A percentile compares a stretch with the other conserved stretches of the same genome.
These are phyloP conservation scores for Neopestalotiopsis sp. DNA, from an alignment of 2,329 filamentous ascomycete species.

Conservation along the genomic window DNA sequence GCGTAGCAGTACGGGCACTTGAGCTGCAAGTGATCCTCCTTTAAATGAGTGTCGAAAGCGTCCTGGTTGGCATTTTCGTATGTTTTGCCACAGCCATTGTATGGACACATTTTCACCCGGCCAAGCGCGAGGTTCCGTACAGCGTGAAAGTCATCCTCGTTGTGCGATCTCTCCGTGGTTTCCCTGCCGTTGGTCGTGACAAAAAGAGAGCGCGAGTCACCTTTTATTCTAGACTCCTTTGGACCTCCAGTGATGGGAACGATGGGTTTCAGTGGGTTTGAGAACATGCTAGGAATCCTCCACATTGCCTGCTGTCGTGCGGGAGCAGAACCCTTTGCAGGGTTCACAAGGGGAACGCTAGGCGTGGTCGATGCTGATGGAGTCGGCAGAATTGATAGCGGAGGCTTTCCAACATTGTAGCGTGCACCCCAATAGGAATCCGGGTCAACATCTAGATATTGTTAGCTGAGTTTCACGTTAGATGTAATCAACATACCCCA, in stretches of 20 bases:
- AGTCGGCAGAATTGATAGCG: slow-evolving; percentile 13
- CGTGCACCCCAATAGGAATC: slow-evolving; percentile 17
- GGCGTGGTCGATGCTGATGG: neutral
- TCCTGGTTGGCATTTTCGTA: slow-evolving; percentile 36
- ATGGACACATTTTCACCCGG: slow-evolving; percentile 44
- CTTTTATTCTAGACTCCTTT: slow-evolving; percentile 42
- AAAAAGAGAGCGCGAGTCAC: slow-evolving; percentile 39
- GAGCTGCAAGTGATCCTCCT: slow-evolving; percentile 35
- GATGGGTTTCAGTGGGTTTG: slow-evolving; percentile 35
- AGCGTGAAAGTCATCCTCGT: slow-evolving; percentile 41
- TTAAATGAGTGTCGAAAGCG: slow-evolving; percentile 41
- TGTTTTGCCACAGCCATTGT: slow-evolving; percentile 39
- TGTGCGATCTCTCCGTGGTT: slow-evolving; percentile 41
- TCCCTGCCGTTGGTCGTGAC: slow-evolving; percentile 45
- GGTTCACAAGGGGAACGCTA: neutral
- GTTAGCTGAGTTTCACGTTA: slow-evolving; percentile 14
- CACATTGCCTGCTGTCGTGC: slow-evolving; percentile 37
- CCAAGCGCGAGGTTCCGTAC: slow-evolving; percentile 40
- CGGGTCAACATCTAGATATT: neutral
- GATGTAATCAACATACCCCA: slow-evolving; percentile 32
- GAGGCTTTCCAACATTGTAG: slow-evolving; percentile 17
- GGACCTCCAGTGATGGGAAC: slow-evolving; percentile 41
- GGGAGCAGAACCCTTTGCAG: neutral
- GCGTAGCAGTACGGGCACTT: slow-evolving; percentile 32
- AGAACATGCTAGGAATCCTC: slow-evolving; percentile 34